Evolutionary conservation across 768 basidiomycete genomes (phyloP), one percentile per base, ranked within the genome.

Genomic region (Leucocoprinus sp.): DNA sequence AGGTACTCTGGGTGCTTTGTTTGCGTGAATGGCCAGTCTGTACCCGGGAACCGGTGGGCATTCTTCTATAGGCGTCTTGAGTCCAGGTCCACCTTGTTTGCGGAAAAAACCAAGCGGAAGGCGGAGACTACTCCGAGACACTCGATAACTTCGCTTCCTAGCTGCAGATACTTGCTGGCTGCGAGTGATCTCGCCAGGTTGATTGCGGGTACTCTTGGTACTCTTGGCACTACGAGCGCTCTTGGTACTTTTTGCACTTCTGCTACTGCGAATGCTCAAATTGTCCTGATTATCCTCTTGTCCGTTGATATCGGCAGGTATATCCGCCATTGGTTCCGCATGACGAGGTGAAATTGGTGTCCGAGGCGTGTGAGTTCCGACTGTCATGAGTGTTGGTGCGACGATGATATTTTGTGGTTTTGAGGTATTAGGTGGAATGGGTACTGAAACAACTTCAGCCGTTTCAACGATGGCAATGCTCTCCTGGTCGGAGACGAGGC

Each of bases 71-170:
- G 57, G 61, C 17, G 57, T 54, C 48, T 50, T 55, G 4, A 48
- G 50, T 17, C 54, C 34, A 17, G 49, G 50, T 1, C 51, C 52
- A 24, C 46, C 55, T 27, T 55, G 54, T 41, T 57, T 60, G 17
- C 54, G 55, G 11, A 40, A 23, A 42, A 58, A 57, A 11, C 29
- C 64, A 39, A 39, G 68, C 40, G 76, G 80, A 18, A 86, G 64
- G 1, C 85, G 75, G 6, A 89, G 63, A 55, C 82, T 85, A 18
- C 76, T 72, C 52, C 80, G 76, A 4, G 83, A 84, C 6, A 76
- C 69, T 1, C 82, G 70, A 34, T 69, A 66, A 57, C 81, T 84
- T 31, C 84, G 73, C 48, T 65, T 73, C 47, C 76, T 74, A 1
- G 87, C 86, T 4, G 86, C 80, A 4, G 72, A 71, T 2, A 89